Base-by-base conservation (phyloP, 768 basidiomycete genomes). In the Amanita rimosa region DNA sequence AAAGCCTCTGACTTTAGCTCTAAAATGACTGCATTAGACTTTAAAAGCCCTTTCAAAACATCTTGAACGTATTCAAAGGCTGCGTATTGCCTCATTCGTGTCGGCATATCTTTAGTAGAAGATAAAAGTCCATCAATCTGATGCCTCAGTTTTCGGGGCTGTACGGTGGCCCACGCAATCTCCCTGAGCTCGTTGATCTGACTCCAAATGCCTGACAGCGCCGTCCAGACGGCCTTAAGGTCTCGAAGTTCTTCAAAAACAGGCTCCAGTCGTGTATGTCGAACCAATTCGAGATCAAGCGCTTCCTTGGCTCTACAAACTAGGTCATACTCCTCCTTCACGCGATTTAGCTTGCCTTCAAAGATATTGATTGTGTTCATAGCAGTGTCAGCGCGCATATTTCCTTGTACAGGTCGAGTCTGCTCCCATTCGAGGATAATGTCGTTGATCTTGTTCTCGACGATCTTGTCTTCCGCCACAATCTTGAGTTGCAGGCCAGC, bases 21-120 rank as follows among this genome's bases (percentile, higher is more conserved):
- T 13, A 81, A 81, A n/a, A 99, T 74, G 54, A 96, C 69, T 0
- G 82, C 62, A 62, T 99, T 98, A 33, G 87, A 83, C 68, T 96
- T 98, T 55, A 97, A 75, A 42, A 93, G 71, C 10, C 82, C 79
- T 39, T 85, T 78, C 47, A 99, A 72, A 17, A 84, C 76, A 37
- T 99, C 95, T 60, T 98, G 94, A 2, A 98, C 92, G 62, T 89
- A 94, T 71, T 98, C 96, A 60, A 97, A 99, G 0, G 96, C 96
- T 7, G 93, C 90, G 63, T 99, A 99, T 62, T 99, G 96, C 46
- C 96, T 79, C 96, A 98, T 99, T 52, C 94, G 75, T 33, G 90
- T 95, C 1, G 96, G 96, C 95, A 99, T 97, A 42, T 98, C 95
- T 69, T 93, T 90, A 19, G 95, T 97, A n/a, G 91, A 91, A 21